phyloP scores from a whole-genome alignment of 331 rosid species.

The Acacia pycnantha region DNA sequence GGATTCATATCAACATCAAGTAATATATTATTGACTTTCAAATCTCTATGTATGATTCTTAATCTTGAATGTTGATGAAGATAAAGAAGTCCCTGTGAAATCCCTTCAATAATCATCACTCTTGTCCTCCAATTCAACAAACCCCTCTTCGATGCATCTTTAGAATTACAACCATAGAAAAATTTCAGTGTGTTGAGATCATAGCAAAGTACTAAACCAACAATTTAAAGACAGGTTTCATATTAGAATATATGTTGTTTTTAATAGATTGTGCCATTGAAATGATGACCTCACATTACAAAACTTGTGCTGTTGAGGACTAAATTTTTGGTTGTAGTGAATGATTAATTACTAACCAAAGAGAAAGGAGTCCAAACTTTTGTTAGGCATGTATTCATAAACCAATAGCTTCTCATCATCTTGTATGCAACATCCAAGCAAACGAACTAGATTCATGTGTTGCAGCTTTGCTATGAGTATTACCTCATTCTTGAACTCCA shows the following conservation, averaged over 20 bases:
- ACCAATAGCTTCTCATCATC: conserved; percentile 10
- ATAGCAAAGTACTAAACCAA: not conserved
- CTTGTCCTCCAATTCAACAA: conserved; percentile 1
- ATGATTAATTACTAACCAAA: conserved; percentile 1
- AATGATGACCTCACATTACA: no score
- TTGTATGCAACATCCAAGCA: conserved; percentile 24
- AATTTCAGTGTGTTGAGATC: not conserved
- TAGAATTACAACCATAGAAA: not conserved
- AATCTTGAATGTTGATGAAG: conserved; percentile 15
- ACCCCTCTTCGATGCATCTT: conserved; percentile 4
- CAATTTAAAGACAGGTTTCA: not conserved
- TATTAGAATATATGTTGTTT: not conserved
- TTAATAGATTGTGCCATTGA: not conserved
- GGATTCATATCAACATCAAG: conserved; percentile 16
- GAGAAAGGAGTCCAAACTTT: conserved; percentile 30
- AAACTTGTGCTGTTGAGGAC: no score
- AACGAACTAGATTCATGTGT: conserved; percentile 23
- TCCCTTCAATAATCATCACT: conserved; percentile 11
- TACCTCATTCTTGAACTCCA: conserved; percentile 24
- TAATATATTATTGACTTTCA: conserved; percentile 19
- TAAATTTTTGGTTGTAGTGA: no score
- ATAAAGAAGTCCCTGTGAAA: conserved; percentile 20
- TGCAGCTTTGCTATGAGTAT: conserved; percentile 26
- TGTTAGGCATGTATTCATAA: conserved; percentile 32
- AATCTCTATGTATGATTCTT: conserved; percentile 5